phyloP scores from a whole-genome alignment of 2,329 filamentous ascomycete genomes.

The Ophiostoma triangulosporum region DNA sequence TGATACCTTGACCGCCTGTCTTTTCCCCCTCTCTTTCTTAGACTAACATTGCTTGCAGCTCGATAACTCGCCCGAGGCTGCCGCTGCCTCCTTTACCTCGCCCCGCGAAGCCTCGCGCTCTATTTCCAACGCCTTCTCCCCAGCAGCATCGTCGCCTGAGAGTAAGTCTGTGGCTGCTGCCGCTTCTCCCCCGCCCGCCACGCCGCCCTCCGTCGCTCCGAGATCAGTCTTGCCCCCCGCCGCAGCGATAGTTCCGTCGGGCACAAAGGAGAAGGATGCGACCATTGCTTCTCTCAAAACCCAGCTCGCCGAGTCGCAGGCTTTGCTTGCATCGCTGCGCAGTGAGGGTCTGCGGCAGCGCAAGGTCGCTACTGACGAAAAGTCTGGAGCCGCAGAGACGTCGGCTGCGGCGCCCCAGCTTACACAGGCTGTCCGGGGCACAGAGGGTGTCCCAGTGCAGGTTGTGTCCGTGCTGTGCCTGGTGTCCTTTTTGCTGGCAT shows the following conservation, averaged over 20 bases:
- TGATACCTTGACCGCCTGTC: constrained; percentile 11
- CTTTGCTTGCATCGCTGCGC: constrained; percentile 55
- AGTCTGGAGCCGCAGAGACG: constrained; percentile 22
- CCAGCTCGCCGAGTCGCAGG: constrained; percentile 48
- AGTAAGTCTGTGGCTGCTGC: constrained; percentile 9
- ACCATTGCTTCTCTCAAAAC: constrained; percentile 20
- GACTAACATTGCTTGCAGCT: constrained; percentile 13
- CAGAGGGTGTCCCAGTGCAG: constrained; percentile 74
- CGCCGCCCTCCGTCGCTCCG: neutral
- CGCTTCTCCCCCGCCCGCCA: neutral
- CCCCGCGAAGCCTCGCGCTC: constrained; percentile 17
- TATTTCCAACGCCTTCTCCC: constrained; percentile 12
- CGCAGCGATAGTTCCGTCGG: neutral
- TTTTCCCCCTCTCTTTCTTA: neutral
- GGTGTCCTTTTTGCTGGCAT: constrained; percentile 83
- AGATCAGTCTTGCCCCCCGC: neutral
- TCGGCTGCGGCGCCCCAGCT: constrained; percentile 28
- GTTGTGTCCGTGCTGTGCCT: constrained; percentile 74
- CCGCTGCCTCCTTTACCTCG: constrained; percentile 21
- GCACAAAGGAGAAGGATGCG: constrained; percentile 10
- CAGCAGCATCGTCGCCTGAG: constrained; percentile 12
- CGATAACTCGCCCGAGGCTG: constrained; percentile 21
- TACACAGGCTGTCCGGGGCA: constrained; percentile 42
- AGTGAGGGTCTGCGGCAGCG: constrained; percentile 69
- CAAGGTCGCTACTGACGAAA: constrained; percentile 33